Conservation (phyloP, 352 stramenopile species). For the Phytophthora vignae region DNA sequence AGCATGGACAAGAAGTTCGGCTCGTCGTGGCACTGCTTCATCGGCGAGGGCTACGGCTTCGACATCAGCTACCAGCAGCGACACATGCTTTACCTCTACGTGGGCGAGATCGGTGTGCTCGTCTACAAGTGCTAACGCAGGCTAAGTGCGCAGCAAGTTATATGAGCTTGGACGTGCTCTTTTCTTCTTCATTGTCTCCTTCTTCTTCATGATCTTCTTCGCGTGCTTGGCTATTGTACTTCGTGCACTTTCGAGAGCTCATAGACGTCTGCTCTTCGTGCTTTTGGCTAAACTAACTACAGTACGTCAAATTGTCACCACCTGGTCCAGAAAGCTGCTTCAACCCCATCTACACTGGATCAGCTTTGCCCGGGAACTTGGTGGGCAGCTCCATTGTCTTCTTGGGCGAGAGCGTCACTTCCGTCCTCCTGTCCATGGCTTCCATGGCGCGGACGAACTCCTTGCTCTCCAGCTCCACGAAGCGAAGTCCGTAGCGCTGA, state of each 20-base stretch:
- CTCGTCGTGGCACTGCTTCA: slow-evolving; percentile 95
- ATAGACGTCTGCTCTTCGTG: slow-evolving; percentile 13
- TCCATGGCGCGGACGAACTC: slow-evolving; percentile 44
- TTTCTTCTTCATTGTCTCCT: neutral
- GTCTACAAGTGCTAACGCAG: slow-evolving; percentile 94
- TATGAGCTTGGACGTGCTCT: slow-evolving; percentile 14
- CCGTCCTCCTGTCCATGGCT: slow-evolving; percentile 27
- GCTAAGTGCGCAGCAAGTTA: neutral
- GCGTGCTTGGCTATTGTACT: slow-evolving; percentile 39
- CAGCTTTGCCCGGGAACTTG: slow-evolving; percentile 15
- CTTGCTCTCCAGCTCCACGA: slow-evolving; percentile 45
- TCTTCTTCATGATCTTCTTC: slow-evolving; percentile 1
- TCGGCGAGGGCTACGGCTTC: slow-evolving; percentile 97
- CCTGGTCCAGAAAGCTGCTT: neutral
- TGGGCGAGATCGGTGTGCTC: slow-evolving; percentile 94
- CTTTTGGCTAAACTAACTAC: slow-evolving; percentile 18
- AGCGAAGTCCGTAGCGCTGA: slow-evolving; percentile 37
- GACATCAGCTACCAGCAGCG: slow-evolving; percentile 96
- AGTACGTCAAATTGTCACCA: slow-evolving; percentile 14
- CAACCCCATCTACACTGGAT: slow-evolving; percentile 17
- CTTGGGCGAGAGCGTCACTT: slow-evolving; percentile 2
- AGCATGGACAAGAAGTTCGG: slow-evolving; percentile 98
- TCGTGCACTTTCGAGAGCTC: slow-evolving; percentile 28
- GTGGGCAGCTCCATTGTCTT: slow-evolving; percentile 26
- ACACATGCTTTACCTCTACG: slow-evolving; percentile 96